Evolutionary conservation across 306 rosid genomes (phyloP).

Genomic region (Fragaria ananassa): DNA sequence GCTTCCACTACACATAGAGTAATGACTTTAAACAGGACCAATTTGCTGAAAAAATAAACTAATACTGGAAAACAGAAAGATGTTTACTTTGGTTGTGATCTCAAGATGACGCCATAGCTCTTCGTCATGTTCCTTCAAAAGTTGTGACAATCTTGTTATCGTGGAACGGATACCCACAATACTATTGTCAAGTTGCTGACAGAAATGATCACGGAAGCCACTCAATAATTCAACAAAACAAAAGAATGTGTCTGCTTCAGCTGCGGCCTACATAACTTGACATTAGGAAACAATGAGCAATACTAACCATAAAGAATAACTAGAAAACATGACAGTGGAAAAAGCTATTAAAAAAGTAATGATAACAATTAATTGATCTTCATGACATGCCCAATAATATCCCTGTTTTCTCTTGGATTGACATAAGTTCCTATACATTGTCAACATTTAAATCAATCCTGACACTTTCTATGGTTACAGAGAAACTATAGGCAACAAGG

Average conservation of each 20-base stretch:
- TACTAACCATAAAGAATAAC: slow-evolving; percentile 4
- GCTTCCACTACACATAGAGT: not conserved
- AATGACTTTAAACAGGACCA: not conserved
- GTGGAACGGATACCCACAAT: slow-evolving; percentile 98
- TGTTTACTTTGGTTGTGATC: slow-evolving; percentile 83
- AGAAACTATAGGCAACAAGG: not conserved
- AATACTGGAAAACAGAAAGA: not conserved
- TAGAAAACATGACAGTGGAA: not conserved
- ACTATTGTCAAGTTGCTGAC: slow-evolving; percentile 98
- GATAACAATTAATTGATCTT: not conserved
- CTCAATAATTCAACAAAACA: slow-evolving; percentile 96
- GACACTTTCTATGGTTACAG: not conserved
- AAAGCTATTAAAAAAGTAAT: not conserved
- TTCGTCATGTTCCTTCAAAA: slow-evolving; percentile 90
- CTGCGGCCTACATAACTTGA: slow-evolving; percentile 64
- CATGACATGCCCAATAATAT: not conserved
- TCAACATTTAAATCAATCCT: not conserved
- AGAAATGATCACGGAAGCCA: slow-evolving; percentile 94
- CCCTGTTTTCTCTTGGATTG: not conserved
- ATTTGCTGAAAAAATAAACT: too few species aligned
- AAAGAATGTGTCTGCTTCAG: slow-evolving; percentile 96
- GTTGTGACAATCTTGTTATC: slow-evolving; percentile 80
- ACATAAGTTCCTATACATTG: not conserved
- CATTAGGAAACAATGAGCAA: slow-evolving; percentile 34
- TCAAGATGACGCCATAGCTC: slow-evolving; percentile 99